Percentiles rank a stretch among this genome's conserved stretches.
Evolutionary conservation across 768 basidiomycete genomes (phyloP).

Genomic region (Lactarius indigo): DNA sequence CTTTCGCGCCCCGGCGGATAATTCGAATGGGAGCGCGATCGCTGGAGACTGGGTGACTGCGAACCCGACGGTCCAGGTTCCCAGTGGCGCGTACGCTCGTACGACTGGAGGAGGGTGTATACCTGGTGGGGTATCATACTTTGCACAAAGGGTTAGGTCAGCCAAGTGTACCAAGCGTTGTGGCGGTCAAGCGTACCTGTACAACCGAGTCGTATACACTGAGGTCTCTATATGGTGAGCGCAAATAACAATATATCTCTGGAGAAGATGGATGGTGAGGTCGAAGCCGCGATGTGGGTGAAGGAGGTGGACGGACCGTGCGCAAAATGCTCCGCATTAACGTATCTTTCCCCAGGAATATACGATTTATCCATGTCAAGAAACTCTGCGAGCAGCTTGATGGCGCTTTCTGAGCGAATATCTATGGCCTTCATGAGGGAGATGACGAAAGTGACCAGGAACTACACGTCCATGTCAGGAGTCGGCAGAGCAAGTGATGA

Average conservation of each 20-base stretch:
- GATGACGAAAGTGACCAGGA: slow-evolving; percentile 82
- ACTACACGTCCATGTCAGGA: slow-evolving; percentile 43
- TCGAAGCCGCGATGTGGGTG: background rate
- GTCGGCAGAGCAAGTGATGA: background rate
- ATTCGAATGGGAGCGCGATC: slow-evolving; percentile 10
- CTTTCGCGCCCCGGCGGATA: slow-evolving; percentile 23
- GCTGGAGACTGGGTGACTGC: slow-evolving; percentile 28
- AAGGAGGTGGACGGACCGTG: slow-evolving; percentile 58
- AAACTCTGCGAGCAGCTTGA: slow-evolving; percentile 83
- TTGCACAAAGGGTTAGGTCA: slow-evolving; percentile 9
- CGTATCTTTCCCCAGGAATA: slow-evolving; percentile 50
- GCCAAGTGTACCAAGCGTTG: background rate
- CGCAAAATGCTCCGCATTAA: slow-evolving; percentile 89
- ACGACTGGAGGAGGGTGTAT: slow-evolving; percentile 36
- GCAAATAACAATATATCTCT: slow-evolving; percentile 88
- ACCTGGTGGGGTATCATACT: slow-evolving; percentile 59
- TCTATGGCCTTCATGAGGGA: slow-evolving; percentile 92
- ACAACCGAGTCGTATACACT: slow-evolving; percentile 75
- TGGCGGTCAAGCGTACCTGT: slow-evolving; percentile 49
- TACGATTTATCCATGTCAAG: slow-evolving; percentile 72
- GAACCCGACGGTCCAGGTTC: slow-evolving; percentile 24
- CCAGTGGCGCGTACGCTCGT: slow-evolving; percentile 33
- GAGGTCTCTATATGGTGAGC: slow-evolving; percentile 86
- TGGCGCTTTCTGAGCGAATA: slow-evolving; percentile 84
- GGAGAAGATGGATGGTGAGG: slow-evolving; percentile 1